A percentile compares a stretch with the other conserved stretches of the same genome.
phyloP scores from a whole-genome alignment of 179 eudicot genomes.

The Monotropa hypopitys region DNA sequence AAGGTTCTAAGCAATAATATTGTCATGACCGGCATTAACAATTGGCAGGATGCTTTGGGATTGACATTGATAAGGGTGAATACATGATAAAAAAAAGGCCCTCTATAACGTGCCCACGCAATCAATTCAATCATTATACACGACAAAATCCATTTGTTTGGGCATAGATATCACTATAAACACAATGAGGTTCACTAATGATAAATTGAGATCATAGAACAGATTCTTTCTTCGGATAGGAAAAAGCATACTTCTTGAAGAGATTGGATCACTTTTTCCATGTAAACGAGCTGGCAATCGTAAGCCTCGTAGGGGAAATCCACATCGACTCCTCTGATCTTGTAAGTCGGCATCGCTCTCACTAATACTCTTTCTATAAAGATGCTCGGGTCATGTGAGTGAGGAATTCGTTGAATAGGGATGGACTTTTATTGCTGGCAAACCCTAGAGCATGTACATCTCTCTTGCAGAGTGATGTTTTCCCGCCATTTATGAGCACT shows the following conservation, averaged over 20 bases:
- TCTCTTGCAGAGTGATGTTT: neutral
- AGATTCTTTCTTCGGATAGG: neutral
- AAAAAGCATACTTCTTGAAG: conserved; percentile 53
- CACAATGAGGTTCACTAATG: neutral
- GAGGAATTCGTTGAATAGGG: neutral
- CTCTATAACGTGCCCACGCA: neutral
- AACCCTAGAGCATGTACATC: conserved; percentile 2
- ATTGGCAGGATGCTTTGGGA: too few species aligned
- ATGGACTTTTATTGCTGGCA: neutral
- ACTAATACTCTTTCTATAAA: neutral
- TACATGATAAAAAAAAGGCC: too few species aligned
- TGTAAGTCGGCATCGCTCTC: conserved; percentile 65
- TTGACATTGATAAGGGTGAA: neutral
- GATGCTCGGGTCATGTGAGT: neutral
- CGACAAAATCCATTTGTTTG: neutral
- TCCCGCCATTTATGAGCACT: neutral
- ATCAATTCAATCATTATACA: neutral
- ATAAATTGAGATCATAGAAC: neutral
- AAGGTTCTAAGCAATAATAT: neutral
- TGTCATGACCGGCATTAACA: neutral
- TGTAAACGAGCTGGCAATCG: conserved; percentile 83
- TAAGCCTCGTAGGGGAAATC: conserved; percentile 89
- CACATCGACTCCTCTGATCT: conserved; percentile 61
- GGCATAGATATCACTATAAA: neutral
- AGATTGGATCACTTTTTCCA: conserved; percentile 91